These are phyloP conservation scores for Backusella mclennaniae DNA, from an alignment of 192 early-diverging fungal genomes.

Conservation along the genomic window DNA sequence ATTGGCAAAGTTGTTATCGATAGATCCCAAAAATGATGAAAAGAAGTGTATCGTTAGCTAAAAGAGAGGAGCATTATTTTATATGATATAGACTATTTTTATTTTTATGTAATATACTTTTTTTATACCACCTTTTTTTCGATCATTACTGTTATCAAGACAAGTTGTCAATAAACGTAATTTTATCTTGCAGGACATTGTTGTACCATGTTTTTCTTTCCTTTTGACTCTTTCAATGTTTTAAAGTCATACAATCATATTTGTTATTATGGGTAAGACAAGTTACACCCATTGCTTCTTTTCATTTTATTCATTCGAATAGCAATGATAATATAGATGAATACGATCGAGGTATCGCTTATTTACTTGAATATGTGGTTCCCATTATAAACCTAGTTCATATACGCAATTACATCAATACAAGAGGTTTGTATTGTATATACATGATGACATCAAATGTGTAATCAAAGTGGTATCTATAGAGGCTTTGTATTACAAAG, in stretches of 20 bases:
- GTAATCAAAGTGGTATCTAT: too few relatives aligned
- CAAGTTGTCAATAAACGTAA: neutral
- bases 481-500: too few relatives aligned
- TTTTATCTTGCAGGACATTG: neutral
- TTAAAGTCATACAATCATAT: neutral
- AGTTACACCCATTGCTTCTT: too few relatives aligned
- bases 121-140: neutral
- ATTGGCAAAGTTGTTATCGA: slow-evolving; percentile 19
- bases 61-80: neutral
- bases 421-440: too few relatives aligned
- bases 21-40: neutral
- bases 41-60: slow-evolving; percentile 10
- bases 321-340: too few relatives aligned
- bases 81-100: neutral
- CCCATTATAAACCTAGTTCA: too few relatives aligned
- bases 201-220: too few relatives aligned
- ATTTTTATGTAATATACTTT: neutral
- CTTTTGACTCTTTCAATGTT: neutral
- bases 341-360: too few relatives aligned
- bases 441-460: too few relatives aligned
- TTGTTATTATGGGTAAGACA: neutral
- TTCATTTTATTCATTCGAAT: too few relatives aligned
- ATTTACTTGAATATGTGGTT: too few relatives aligned
- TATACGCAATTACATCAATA: too few relatives aligned
- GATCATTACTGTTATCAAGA: neutral